Conservation (phyloP, 768 basidiomycete genomes). For the Termitomyces bulborhizus region DNA sequence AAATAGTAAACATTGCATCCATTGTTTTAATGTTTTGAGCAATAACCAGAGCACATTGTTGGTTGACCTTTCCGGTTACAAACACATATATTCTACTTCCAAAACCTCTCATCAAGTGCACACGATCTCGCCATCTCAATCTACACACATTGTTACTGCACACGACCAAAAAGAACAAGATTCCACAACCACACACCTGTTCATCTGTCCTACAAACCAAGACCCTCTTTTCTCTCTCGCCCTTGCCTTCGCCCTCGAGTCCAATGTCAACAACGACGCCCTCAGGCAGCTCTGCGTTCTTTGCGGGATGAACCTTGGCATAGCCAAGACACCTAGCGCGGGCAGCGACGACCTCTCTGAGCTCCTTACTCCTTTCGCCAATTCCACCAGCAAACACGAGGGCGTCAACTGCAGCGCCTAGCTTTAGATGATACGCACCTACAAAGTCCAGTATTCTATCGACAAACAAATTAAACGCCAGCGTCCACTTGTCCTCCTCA, state of each 20-base stretch:
- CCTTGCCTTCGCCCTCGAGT: slow-evolving; percentile 14
- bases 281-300: slow-evolving; percentile 36
- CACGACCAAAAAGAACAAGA: background rate
- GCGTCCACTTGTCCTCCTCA: slow-evolving; percentile 22
- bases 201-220: slow-evolving; percentile 67
- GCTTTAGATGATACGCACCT: slow-evolving; percentile 71
- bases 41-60: too few relatives aligned
- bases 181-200: slow-evolving; percentile 30
- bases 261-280: slow-evolving; percentile 46
- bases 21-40: too few relatives aligned
- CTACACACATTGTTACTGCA: slow-evolving; percentile 11
- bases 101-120: slow-evolving; percentile 22
- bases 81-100: slow-evolving; percentile 3
- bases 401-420: slow-evolving; percentile 64
- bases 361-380: slow-evolving; percentile 63
- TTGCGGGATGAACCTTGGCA: slow-evolving; percentile 36
- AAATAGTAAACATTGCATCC: background rate
- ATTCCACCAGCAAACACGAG: slow-evolving; percentile 87
- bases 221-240: slow-evolving; percentile 24
- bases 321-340: slow-evolving; percentile 60
- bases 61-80: too few relatives aligned
- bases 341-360: slow-evolving; percentile 53
- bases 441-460: slow-evolving; percentile 71
- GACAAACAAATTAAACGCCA: slow-evolving; percentile 76
- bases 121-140: slow-evolving; percentile 38